Evolutionary conservation across 116 monocot genomes (phyloP), one percentile per base, ranked within the genome.

Genomic region (Dioscorea cayenensis): DNA sequence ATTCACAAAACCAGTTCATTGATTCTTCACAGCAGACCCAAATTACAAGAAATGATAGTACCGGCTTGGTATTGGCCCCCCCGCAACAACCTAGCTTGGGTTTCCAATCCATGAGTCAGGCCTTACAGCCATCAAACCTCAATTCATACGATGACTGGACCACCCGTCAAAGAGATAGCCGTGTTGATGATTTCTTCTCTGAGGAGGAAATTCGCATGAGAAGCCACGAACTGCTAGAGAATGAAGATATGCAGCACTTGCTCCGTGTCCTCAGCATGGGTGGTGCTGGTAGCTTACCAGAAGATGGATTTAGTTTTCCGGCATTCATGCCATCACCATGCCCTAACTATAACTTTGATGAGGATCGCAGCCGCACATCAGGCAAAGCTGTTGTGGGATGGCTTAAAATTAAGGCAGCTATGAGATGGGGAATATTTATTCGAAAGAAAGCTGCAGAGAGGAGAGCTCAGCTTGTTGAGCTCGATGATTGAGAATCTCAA

Each of bases 381-480:
- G 89, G 93, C 35, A 93, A 87, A 71, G 89, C 93, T n/a, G 83
- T 93, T 48, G 89, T 93, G 14, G 92, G 92, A 9, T 93, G 92
- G 92, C 86, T 93, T n/a, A 93, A 93, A 75, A 86, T 93, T 60
- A 93, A 93, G 80, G 92, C 92, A 7, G 89, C 89, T 3, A 93
- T 93, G 92, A 78, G 92, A 55, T 93, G 92, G 92, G 92, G 92
- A 10, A 93, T 93, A 62, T 93, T 93, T 73, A 73, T 93, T n/a
- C 75, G 92, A 62, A 93, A 93, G 79, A 93, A 89, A 70, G 92
- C 92, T 14, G 90, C 90, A 3, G 90, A 86, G 70, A 86, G 79
- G 70, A 84, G 84, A 61, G 90, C 90, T 62, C 89, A 93, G 64
- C 82, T 93, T 49, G 71, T 93, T 60, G 92, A 89, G 77, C 69